Conservation (phyloP, 768 basidiomycete species). For the Serendipita sp. region DNA sequence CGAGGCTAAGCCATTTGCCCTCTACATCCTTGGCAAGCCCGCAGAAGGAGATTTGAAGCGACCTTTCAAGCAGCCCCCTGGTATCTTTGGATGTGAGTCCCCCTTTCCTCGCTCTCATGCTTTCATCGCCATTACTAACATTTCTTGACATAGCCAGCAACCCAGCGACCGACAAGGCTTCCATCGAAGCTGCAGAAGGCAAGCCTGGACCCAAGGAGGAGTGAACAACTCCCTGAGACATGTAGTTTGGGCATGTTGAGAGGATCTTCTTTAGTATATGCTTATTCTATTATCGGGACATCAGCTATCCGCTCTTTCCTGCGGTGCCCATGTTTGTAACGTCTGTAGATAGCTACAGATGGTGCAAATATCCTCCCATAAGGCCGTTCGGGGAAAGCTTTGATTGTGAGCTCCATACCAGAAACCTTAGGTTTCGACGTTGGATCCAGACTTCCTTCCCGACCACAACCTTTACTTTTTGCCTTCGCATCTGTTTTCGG, state of each 20-base stretch:
- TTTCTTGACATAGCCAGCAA: conserved; percentile 24
- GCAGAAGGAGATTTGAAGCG: conserved; percentile 78
- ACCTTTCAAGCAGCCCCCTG: conserved; percentile 61
- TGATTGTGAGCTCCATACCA: not conserved
- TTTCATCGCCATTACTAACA: not conserved
- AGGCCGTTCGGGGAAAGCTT: too few species aligned
- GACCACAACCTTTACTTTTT: not conserved
- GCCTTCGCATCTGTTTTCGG: not conserved
- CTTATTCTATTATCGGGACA: not conserved
- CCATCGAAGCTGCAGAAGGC: conserved; percentile 82
- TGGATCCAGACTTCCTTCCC: not conserved
- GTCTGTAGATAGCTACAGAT: too few species aligned
- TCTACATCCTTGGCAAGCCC: conserved; percentile 64
- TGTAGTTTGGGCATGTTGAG: not conserved
- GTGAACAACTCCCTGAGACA: conserved; percentile 20
- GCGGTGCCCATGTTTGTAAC: not conserved
- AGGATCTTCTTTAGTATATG: too few species aligned
- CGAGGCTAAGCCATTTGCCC: conserved; percentile 69
- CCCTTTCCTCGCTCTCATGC: not conserved
- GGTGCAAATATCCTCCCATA: too few species aligned
- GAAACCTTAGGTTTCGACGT: not conserved
- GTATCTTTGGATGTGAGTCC: conserved; percentile 54
- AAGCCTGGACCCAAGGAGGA: conserved; percentile 68
- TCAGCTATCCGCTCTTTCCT: not conserved
- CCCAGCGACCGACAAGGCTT: conserved; percentile 73